phyloP scores from a whole-genome alignment of 2,329 filamentous ascomycete genomes.

The Chaetomium sp. region DNA sequence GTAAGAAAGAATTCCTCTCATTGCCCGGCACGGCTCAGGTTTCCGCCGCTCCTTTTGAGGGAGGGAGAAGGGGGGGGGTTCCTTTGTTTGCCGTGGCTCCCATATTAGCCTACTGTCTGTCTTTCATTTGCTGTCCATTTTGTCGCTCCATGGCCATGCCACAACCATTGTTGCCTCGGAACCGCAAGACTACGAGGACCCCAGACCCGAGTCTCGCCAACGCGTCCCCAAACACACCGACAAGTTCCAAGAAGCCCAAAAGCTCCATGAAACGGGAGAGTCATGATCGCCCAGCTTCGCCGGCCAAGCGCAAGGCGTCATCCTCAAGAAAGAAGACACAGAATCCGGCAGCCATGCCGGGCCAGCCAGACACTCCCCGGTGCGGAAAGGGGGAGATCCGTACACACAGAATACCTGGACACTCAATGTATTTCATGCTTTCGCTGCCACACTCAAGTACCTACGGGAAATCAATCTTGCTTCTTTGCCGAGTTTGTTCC shows the following conservation, averaged over 20 bases:
- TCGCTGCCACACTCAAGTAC: neutral
- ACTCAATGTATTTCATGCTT: neutral
- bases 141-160: neutral
- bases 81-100: neutral
- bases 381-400: no score
- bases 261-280: neutral
- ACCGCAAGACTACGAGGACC: neutral
- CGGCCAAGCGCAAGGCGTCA: neutral
- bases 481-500: neutral
- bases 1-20: neutral
- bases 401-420: neutral
- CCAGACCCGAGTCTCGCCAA: no score
- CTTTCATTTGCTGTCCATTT: neutral
- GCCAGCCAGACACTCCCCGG: neutral
- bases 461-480: neutral
- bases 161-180: neutral
- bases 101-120: neutral
- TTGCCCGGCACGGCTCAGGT: neutral
- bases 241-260: neutral
- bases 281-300: no score
- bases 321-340: neutral
- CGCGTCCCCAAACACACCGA: neutral
- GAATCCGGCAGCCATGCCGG: neutral
- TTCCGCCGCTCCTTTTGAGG: neutral
- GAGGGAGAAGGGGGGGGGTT: no score